A percentile compares a stretch with the other conserved stretches of the same genome.
Conservation (phyloP, 768 basidiomycete genomes). For the Russula dissimulans region DNA sequence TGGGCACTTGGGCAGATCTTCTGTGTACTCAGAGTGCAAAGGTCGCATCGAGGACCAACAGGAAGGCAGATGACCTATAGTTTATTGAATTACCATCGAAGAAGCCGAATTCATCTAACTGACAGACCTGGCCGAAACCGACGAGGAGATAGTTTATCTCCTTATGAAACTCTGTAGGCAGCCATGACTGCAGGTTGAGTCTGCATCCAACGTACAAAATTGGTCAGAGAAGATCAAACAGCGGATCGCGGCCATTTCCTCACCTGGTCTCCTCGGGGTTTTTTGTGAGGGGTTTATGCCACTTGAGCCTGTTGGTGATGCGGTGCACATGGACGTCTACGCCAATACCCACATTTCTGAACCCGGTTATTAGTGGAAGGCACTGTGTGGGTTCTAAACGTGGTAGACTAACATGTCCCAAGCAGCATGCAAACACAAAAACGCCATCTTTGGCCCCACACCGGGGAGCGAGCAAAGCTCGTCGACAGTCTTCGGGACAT, state of each 20-base stretch:
- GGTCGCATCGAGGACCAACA: slow-evolving; percentile 52
- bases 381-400: not conserved
- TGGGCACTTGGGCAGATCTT: slow-evolving; percentile 62
- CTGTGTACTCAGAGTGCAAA: slow-evolving; percentile 46
- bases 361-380: not conserved
- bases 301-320: slow-evolving; percentile 87
- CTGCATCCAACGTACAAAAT: slow-evolving; percentile 28
- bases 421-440: slow-evolving; percentile 70
- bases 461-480: slow-evolving; percentile 82
- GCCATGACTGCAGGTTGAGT: slow-evolving; percentile 75
- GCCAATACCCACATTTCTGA: slow-evolving; percentile 81
- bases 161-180: slow-evolving; percentile 59
- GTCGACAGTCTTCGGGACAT: slow-evolving; percentile 84
- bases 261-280: slow-evolving; percentile 84
- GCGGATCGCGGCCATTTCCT: not conserved
- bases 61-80: slow-evolving; percentile 63
- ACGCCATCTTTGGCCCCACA: slow-evolving; percentile 97
- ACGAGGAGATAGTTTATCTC: slow-evolving; percentile 78
- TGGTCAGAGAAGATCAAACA: not conserved
- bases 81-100: not conserved
- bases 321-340: slow-evolving; percentile 96
- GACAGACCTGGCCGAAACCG: slow-evolving; percentile 71
- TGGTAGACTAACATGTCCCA: slow-evolving; percentile 60
- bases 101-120: not conserved
- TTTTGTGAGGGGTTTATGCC: slow-evolving; percentile 82